Conservation (phyloP, 306 rosid genomes). For the Rosa rugosa region DNA sequence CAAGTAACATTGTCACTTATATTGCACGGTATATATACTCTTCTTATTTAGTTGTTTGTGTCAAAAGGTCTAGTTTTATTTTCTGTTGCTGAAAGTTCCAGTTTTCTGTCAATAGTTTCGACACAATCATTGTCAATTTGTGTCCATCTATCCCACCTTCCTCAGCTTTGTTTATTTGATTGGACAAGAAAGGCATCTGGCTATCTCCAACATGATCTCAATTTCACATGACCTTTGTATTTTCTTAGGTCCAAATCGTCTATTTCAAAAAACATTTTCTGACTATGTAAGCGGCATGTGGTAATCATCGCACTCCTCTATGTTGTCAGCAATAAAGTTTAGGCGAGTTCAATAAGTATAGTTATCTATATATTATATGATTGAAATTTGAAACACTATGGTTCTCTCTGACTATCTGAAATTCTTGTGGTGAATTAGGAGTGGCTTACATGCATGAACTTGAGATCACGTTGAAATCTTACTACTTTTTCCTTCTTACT, state of each 20-base stretch:
- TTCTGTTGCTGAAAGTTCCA: not conserved
- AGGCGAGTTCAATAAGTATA: not conserved
- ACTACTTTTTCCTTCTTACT: not conserved
- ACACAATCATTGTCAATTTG: not conserved
- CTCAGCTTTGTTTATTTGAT: not conserved
- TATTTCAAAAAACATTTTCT: not conserved
- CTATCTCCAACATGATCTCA: slow-evolving; percentile 5
- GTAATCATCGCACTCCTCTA: not conserved
- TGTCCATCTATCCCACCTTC: not conserved
- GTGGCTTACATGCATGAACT: not conserved
- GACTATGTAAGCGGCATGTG: not conserved
- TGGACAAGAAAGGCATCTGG: not conserved
- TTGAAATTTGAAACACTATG: not conserved
- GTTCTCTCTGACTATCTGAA: not conserved
- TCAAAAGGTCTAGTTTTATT: not conserved
- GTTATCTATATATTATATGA: not conserved
- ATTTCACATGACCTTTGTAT: not conserved
- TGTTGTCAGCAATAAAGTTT: not conserved
- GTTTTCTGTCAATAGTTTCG: not conserved
- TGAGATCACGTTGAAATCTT: not conserved
- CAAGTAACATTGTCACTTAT: slow-evolving; percentile 84
- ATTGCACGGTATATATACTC: slow-evolving; percentile 69
- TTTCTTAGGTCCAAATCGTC: not conserved
- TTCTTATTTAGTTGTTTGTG: not conserved
- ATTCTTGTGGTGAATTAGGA: not conserved